These are phyloP conservation scores for Bipolaris zeicola DNA, from an alignment of 2,329 filamentous ascomycete species.

Conservation along the genomic window DNA sequence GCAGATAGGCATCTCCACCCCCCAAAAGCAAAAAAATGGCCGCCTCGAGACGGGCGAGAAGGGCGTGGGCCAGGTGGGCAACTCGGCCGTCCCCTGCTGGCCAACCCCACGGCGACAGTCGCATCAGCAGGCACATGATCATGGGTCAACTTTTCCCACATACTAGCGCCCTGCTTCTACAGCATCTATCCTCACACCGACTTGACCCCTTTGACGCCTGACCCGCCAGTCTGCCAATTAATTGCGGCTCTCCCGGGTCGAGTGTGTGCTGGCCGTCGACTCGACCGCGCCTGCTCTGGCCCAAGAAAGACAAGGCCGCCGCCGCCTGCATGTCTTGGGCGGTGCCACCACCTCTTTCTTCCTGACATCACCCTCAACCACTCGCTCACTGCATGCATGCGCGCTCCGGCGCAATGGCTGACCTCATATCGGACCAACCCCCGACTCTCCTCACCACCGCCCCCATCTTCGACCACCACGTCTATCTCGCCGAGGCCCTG, in stretches of 20 bases:
- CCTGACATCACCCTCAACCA: constrained; percentile 31
- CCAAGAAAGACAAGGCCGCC: constrained; percentile 10
- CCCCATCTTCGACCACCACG: constrained; percentile 44
- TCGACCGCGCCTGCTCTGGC: constrained; percentile 2
- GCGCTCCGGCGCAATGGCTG: constrained; percentile 42
- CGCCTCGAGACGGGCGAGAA: background rate
- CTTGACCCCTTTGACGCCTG: constrained; percentile 12
- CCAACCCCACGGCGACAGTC: background rate
- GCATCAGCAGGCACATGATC: constrained; percentile 10
- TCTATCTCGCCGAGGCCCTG: constrained; percentile 42
- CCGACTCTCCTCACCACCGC: constrained; percentile 32
- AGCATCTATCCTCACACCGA: constrained; percentile 7
- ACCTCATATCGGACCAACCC: constrained; percentile 26
- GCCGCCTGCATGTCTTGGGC: constrained; percentile 25
- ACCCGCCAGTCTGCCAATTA: constrained; percentile 5
- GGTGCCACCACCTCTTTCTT: constrained; percentile 6
- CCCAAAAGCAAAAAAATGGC: background rate
- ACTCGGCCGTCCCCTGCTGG: background rate
- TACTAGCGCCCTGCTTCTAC: constrained; percentile 9
- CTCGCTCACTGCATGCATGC: constrained; percentile 31
- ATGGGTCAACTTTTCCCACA: background rate
- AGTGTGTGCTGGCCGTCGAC: constrained; percentile 11
- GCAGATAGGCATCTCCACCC: too few relatives aligned
- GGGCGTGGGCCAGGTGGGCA: background rate
- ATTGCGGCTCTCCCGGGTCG: constrained; percentile 7